Evolutionary conservation across 257 asterid species (phyloP).

Genomic region (Eustoma russellianum): DNA sequence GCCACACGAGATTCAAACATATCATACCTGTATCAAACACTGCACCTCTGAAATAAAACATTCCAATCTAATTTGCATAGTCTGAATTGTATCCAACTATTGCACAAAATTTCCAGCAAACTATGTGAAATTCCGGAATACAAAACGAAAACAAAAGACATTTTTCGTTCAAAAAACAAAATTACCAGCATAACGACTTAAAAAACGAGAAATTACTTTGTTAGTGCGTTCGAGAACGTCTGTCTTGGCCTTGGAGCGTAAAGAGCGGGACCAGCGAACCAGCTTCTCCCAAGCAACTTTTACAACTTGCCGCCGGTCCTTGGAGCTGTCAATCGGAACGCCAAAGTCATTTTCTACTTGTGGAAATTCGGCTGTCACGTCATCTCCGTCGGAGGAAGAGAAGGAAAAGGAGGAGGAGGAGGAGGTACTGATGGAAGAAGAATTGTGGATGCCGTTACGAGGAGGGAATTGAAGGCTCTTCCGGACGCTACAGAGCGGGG

Average conservation of each 20-base stretch:
- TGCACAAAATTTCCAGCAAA: too few species aligned
- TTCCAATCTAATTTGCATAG: too few species aligned
- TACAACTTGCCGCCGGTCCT: conserved; percentile 66
- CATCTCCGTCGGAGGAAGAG: conserved; percentile 9
- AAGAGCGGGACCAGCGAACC: conserved; percentile 92
- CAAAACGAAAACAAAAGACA: background rate
- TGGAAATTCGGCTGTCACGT: background rate
- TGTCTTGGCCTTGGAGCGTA: conserved; percentile 68
- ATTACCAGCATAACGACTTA: background rate
- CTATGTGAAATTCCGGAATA: too few species aligned
- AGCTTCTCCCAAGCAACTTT: conserved; percentile 87
- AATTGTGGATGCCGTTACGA: background rate
- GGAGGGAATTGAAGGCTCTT: too few species aligned
- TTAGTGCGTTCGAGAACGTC: conserved; percentile 84
- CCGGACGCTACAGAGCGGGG: too few species aligned
- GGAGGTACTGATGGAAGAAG: conserved; percentile 11
- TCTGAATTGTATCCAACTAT: too few species aligned
- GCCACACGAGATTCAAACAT: conserved; percentile 10
- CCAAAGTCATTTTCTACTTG: conserved; percentile 6
- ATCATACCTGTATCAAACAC: background rate
- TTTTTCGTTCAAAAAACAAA: background rate
- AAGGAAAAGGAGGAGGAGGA: conserved; percentile 7
- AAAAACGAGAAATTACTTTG: conserved; percentile 30
- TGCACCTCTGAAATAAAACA: too few species aligned
- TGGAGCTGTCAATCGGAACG: conserved; percentile 27